Base-by-base conservation (phyloP, 768 basidiomycete genomes). In the Leccinum subgranulosum region DNA sequence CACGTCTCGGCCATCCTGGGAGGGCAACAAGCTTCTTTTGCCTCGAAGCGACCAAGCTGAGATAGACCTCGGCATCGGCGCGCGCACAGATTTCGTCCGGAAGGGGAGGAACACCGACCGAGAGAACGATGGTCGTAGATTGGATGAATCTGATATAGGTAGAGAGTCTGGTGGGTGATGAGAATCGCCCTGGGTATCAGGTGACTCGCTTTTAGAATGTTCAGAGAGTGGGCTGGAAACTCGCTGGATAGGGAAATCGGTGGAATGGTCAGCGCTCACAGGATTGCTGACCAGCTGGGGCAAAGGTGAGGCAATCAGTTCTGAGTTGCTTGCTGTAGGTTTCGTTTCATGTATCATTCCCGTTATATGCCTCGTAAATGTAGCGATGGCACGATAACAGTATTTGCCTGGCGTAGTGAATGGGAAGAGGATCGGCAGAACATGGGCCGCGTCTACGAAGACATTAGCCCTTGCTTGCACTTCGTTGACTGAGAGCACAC, bases 361-460 rank as follows among this genome's bases (percentile, higher is more conserved):
- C 0, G 86, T 89, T 21, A 87, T 82, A 50, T 85, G 77, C 64
- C 84, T 87, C 60, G 75, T 79, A 69, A 92, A 92, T 8, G 75
- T 77, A 19, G 90, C 88, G 51, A 92, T 86, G 3, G 86, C 85
- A 33, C 90, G 83, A 72, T 85, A 90, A 66, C 89, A 91, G 63
- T 80, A 92, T 65, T 92, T 92, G 9, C 81, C 89, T 3, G 88
- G 88, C 1, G 84, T 88, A 4, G 87, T 86, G 69, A 90, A 89
- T 2, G 85, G 76, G 65, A 91, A 91, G 2, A 90, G 75, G 17
- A 90, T 78, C 1, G 90, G 90, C 19, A 91, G 71, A 47, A 88
- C 79, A 69, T 91, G 90, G 0, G 87, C 86, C 4, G 83, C 78
- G 64, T 88, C 89, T 90, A 55, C 3, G 57, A 19, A 43, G 3